These are phyloP conservation scores for Metarhizium guizhouense DNA, from an alignment of 2,329 filamentous ascomycete species.

Conservation along the genomic window DNA sequence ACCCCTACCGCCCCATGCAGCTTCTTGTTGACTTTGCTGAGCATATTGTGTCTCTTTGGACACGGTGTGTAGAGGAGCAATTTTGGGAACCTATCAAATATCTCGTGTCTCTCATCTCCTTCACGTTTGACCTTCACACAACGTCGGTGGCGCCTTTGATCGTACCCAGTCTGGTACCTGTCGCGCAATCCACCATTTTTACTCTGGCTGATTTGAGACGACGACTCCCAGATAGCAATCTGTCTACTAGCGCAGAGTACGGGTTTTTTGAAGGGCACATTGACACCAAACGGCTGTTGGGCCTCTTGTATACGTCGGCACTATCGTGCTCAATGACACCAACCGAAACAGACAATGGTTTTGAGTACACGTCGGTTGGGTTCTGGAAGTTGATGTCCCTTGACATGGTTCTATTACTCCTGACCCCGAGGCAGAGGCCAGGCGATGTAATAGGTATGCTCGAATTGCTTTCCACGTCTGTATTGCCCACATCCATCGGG, in stretches of 20 bases:
- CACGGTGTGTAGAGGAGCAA: conserved; percentile 54
- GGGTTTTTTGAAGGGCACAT: conserved; percentile 42
- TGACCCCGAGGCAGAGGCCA: conserved; percentile 57
- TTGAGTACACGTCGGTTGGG: conserved; percentile 22
- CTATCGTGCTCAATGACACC: conserved; percentile 44
- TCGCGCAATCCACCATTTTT: conserved; percentile 51
- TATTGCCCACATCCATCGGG: conserved; percentile 55
- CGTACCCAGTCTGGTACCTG: conserved; percentile 44
- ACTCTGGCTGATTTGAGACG: conserved; percentile 50
- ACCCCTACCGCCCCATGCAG: conserved; percentile 37
- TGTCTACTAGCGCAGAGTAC: conserved; percentile 30
- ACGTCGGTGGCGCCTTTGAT: conserved; percentile 49
- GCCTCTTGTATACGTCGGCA: conserved; percentile 55
- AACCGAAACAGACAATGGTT: conserved; percentile 19
- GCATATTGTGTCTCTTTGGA: conserved; percentile 59
- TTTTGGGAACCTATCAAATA: conserved; percentile 56
- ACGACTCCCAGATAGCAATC: conserved; percentile 37
- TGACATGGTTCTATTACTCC: conserved; percentile 57
- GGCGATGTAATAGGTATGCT: conserved; percentile 56
- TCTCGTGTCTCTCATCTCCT: conserved; percentile 54
- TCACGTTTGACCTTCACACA: conserved; percentile 54
- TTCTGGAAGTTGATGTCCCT: conserved; percentile 64
- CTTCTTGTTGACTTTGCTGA: conserved; percentile 57
- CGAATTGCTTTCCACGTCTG: conserved; percentile 57
- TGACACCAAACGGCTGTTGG: conserved; percentile 54